These are phyloP conservation scores for Brachypodium distachyon DNA, from an alignment of 202 grass and related monocot species.

Conservation along the genomic window DNA sequence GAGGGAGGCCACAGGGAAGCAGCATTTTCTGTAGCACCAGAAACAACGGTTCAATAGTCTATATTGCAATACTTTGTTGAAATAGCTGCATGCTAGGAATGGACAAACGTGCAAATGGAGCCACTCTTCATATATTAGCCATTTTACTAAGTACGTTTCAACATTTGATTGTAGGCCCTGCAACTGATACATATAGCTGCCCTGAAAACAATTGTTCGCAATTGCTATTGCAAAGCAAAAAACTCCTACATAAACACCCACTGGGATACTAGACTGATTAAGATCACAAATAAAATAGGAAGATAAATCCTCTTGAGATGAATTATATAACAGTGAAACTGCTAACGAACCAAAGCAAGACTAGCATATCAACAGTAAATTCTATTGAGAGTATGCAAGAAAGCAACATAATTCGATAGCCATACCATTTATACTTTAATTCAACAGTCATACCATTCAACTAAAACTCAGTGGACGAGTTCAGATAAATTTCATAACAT, in stretches of 20 bases:
- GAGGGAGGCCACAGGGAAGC: constrained; percentile 69
- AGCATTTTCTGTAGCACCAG: constrained; percentile 65
- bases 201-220: not conserved
- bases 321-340: too few species aligned
- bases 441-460: not conserved
- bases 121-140: not conserved
- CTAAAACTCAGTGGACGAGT: not conserved
- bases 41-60: not conserved
- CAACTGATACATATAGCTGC: not conserved
- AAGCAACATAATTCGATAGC: not conserved
- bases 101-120: not conserved
- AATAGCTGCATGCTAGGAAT: not conserved
- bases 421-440: not conserved
- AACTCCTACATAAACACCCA: not conserved
- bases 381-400: not conserved
- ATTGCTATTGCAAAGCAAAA: not conserved
- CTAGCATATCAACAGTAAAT: not conserved
- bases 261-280: not conserved
- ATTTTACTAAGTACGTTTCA: too few species aligned
- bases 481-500: not conserved
- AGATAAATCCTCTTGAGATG: not conserved
- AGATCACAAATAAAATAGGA: not conserved
- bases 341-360: not conserved
- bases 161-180: too few species aligned
- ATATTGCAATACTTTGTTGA: not conserved